Evolutionary conservation across 2,329 filamentous ascomycete species (phyloP), one percentile per base, ranked within the genome.

Genomic region (Colletotrichum cuscutae): DNA sequence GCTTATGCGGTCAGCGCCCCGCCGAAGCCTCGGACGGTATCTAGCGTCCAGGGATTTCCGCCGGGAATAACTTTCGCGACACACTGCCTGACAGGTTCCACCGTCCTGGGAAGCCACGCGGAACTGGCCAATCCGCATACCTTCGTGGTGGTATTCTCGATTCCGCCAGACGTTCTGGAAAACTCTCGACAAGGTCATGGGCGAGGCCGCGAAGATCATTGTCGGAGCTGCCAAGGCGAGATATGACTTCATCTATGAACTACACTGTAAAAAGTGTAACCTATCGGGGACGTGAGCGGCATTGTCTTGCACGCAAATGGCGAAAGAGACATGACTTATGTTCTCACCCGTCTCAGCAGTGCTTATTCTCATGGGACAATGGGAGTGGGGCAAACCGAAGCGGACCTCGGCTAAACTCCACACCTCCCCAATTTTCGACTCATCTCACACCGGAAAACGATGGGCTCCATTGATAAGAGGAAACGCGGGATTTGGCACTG

Each of bases 381-480:
- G 32, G 60, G 13, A 32, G 30, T 70, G 70, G 53, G 46, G 59
- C 52, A 49, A 49, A 22, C 52, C 32, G 63, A 70, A 61, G 35
- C 22, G 70, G 67, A 72, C 65, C 66, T 70, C 70, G 70, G 70
- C 66, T 63, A 28, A 30, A 35, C 52, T 59, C 64, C 69, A 72
- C 69, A 68, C 35, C 32, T 52, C 60, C 52, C 57, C 58, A 26
- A 42, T 42, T n/a, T 22, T 49, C 15, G 42, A 42, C 37, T 60
- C 70, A 60, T 65, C 59, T 72, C 60, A 30, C 54, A 35, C 54
- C 9, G 24, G n/a, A 30, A 26, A 49, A 59, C 56, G 60, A 65
- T 59, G 54, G 60, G 56, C 46, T 59, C 59, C 22, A 59, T 32
- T 72, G 60, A 64, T 69, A 49, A 64, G 37, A 64, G 37, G 58